Evolutionary conservation across 805 yeast species (phyloP), one percentile per base, ranked within the genome.

Genomic region (Saturnispora silvae): DNA sequence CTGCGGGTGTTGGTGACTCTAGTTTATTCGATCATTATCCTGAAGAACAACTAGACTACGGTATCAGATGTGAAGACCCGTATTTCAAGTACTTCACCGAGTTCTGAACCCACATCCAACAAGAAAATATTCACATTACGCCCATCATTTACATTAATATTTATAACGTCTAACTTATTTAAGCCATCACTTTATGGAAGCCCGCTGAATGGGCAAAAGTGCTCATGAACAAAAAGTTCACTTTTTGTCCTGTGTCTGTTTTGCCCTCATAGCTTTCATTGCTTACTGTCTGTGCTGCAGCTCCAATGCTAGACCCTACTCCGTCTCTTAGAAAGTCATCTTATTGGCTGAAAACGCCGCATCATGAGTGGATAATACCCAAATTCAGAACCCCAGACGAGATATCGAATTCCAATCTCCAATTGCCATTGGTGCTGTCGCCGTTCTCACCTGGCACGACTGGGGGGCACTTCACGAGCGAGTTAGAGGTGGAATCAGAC

Each of bases 11-110:
- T n/a, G 79, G 79, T 33, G 79, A 73, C 48, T 66, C 76, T 5
- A 68, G 75, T 4, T 65, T 69, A 40, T 78, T 75, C 44, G 87
- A 80, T 52, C 67, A 76, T 44, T 80, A 80, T 49, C 84, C 86
- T 0, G 87, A 80, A 54, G 94, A 85, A 48, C 77, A 77, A 38
- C 65, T 77, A 41, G 92, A 89, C 50, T 89, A 89, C 54, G 96
- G 96, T 28, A 65, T 68, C 22, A 57, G 60, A n/a, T 81, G 82
- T 10, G 72, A 67, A 11, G 62, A 57, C 42, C 60, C 59, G 15
- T 57, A 57, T 34, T 46, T 49, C 7, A 49, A 55, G 30, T 56
- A 52, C 33, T 57, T 57, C 40, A 45, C 36, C 6, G 60, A 57
- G 31, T 57, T 57, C 36, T 57, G 41, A 32, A 14, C 7, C 5